These are phyloP conservation scores for Haematococcus lacustris DNA, from an alignment of 139 green algal genomes.

Conservation along the genomic window DNA sequence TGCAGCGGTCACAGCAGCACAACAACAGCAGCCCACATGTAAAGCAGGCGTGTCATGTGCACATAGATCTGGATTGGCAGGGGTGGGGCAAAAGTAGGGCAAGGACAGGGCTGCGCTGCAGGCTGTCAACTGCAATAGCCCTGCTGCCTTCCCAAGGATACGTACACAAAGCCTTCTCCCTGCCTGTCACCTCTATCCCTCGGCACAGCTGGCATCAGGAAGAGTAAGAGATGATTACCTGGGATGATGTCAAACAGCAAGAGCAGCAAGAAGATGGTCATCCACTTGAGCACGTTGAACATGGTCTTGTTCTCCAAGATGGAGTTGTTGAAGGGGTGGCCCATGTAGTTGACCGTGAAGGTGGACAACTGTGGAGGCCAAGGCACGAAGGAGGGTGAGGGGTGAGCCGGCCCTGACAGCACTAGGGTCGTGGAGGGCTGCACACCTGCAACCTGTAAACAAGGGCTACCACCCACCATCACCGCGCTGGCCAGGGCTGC, in stretches of 20 bases:
- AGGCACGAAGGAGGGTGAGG: too few species aligned
- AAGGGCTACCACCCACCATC: too few species aligned
- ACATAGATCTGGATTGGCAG: background rate
- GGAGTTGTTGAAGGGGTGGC: conserved; percentile 82
- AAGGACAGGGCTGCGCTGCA: background rate
- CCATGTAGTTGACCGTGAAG: conserved; percentile 95
- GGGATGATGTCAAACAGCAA: conserved; percentile 36
- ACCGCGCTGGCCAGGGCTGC: too few species aligned
- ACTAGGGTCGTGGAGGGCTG: too few species aligned
- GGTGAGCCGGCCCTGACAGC: too few species aligned
- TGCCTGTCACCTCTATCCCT: background rate
- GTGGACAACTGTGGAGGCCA: conserved; percentile 57
- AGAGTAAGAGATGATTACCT: conserved; percentile 1
- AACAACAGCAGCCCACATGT: background rate
- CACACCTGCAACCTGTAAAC: too few species aligned
- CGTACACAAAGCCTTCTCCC: background rate
- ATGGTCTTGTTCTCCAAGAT: conserved; percentile 72
- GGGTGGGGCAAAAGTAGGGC: background rate
- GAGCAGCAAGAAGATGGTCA: conserved; percentile 31
- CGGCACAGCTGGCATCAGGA: background rate
- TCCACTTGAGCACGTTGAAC: conserved; percentile 43
- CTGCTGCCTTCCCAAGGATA: background rate
- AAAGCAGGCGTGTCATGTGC: background rate
- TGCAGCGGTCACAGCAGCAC: background rate
- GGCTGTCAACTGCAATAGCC: background rate